These are phyloP conservation scores for Pharnaceum exiguum DNA, from an alignment of 148 eudicot species.

Conservation along the genomic window DNA sequence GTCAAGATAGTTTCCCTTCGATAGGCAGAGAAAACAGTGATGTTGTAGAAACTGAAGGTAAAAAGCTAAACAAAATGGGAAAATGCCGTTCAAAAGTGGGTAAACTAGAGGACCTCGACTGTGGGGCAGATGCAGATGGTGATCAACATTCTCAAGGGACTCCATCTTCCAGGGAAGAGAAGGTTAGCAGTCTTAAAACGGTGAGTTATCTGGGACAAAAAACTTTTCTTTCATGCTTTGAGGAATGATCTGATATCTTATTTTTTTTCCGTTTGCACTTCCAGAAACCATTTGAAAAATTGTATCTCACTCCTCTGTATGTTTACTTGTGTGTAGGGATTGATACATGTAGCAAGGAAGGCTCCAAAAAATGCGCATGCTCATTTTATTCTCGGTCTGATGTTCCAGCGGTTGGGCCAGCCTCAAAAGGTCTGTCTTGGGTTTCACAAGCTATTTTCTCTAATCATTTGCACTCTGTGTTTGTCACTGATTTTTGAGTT, in stretches of 20 bases:
- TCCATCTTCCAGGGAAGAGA: slow-evolving; percentile 83
- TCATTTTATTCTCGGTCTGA: slow-evolving; percentile 86
- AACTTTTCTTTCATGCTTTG: not conserved
- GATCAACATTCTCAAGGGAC: slow-evolving; percentile 86
- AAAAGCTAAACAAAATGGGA: slow-evolving; percentile 49
- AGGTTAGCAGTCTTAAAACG: slow-evolving; percentile 95
- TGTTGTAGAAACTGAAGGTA: slow-evolving; percentile 53
- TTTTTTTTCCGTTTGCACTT: too few relatives aligned
- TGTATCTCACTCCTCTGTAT: too few relatives aligned
- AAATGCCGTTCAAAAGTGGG: slow-evolving; percentile 68
- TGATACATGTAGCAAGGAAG: slow-evolving; percentile 89
- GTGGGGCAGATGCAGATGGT: slow-evolving; percentile 79
- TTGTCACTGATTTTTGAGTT: not conserved
- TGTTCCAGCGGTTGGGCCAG: slow-evolving; percentile 93
- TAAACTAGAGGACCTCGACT: slow-evolving; percentile 71
- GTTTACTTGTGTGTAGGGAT: slow-evolving; percentile 46
- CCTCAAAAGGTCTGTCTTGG: slow-evolving; percentile 70
- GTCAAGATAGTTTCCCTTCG: slow-evolving; percentile 33
- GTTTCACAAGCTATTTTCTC: slow-evolving; percentile 4
- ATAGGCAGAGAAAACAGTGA: slow-evolving; percentile 52
- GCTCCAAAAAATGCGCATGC: slow-evolving; percentile 98
- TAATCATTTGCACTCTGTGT: not conserved
- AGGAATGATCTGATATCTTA: not conserved
- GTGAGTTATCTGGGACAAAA: slow-evolving; percentile 39
- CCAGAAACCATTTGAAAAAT: too few relatives aligned